phyloP scores from a whole-genome alignment of 495 filamentous ascomycete species.

The Cairneyella variabilis region DNA sequence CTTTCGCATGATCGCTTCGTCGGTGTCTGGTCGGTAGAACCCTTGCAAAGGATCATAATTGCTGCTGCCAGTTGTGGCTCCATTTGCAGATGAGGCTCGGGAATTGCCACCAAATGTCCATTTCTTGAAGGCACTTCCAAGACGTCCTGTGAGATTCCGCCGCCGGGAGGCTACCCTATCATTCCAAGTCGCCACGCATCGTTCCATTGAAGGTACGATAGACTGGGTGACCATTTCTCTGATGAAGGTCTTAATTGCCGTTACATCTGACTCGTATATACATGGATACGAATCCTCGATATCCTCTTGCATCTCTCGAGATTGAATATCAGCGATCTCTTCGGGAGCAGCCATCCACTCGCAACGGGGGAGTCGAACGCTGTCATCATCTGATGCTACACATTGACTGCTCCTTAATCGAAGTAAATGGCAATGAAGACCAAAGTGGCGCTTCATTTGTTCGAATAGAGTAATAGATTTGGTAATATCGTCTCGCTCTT shows the following conservation, averaged over 20 bases:
- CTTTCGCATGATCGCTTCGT: slow-evolving; percentile 89
- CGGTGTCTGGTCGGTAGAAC: slow-evolving; percentile 77
- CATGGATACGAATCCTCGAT: slow-evolving; percentile 69
- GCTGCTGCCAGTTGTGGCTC: slow-evolving; percentile 31
- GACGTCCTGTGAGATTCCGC: slow-evolving; percentile 79
- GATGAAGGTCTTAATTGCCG: slow-evolving; percentile 79
- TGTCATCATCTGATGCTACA: slow-evolving; percentile 89
- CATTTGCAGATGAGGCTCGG: slow-evolving; percentile 36
- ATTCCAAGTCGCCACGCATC: slow-evolving; percentile 85
- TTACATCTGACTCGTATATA: slow-evolving; percentile 88
- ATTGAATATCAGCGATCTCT: slow-evolving; percentile 68
- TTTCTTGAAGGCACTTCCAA: slow-evolving; percentile 86
- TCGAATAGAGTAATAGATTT: slow-evolving; percentile 88
- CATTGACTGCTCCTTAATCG: slow-evolving; percentile 79
- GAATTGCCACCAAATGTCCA: slow-evolving; percentile 68
- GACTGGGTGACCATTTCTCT: slow-evolving; percentile 92
- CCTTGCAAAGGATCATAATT: slow-evolving; percentile 78
- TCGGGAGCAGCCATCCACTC: slow-evolving; percentile 90
- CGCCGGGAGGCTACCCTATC: slow-evolving; percentile 92
- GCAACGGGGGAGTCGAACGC: slow-evolving; percentile 68
- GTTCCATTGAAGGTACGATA: slow-evolving; percentile 92
- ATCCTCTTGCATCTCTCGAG: slow-evolving; percentile 54
- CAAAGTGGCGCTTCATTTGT: slow-evolving; percentile 97
- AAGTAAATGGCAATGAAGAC: slow-evolving; percentile 89
- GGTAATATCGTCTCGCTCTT: slow-evolving; percentile 86